Conservation (phyloP, 2,329 filamentous ascomycete genomes). For the Aspergillus tubingensis region DNA sequence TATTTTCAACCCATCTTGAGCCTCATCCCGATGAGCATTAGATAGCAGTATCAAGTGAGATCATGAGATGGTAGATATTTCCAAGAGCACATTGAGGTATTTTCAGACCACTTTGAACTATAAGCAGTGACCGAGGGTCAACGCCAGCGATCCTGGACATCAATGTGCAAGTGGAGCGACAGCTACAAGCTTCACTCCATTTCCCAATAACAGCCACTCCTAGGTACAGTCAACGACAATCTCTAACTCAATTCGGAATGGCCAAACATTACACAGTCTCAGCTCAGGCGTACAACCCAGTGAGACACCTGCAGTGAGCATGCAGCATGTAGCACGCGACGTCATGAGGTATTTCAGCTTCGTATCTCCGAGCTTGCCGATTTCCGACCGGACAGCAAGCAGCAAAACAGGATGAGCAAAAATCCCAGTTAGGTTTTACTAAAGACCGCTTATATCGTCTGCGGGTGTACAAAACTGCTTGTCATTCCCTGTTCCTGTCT, state of each 20-base stretch:
- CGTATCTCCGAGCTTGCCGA: neutral
- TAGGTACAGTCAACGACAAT: neutral
- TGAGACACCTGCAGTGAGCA: too few relatives aligned
- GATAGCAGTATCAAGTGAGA: too few relatives aligned
- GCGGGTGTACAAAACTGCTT: neutral
- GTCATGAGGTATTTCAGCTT: neutral
- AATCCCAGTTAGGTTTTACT: neutral
- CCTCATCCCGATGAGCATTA: too few relatives aligned
- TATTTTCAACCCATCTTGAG: too few relatives aligned
- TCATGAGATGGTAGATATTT: too few relatives aligned
- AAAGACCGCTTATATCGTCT: neutral
- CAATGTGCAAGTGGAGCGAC: neutral
- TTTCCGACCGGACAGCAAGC: neutral
- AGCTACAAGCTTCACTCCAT: too few relatives aligned
- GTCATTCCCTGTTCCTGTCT: neutral
- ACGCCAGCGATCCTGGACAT: neutral
- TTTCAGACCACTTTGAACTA: too few relatives aligned
- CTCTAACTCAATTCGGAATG: neutral
- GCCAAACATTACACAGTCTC: too few relatives aligned
- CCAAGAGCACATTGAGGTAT: too few relatives aligned
- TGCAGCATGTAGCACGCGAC: neutral
- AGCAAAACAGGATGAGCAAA: neutral
- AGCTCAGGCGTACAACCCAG: too few relatives aligned
- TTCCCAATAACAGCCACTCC: neutral
- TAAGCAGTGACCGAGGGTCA: too few relatives aligned